Base-by-base conservation (phyloP, 345 rosid species). In the Passiflora organensis region DNA sequence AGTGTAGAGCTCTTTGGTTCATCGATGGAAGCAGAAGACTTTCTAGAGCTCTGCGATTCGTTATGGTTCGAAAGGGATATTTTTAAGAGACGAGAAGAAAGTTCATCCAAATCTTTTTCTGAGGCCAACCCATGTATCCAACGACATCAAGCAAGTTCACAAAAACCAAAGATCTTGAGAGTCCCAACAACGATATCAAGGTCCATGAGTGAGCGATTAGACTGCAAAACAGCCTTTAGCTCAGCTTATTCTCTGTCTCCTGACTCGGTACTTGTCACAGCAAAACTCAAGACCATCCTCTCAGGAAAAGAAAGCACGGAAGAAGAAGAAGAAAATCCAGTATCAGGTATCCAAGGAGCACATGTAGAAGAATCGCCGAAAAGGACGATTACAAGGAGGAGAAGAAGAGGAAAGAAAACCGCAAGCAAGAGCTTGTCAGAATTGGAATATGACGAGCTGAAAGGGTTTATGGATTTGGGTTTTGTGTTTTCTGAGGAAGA, bases 381-480 rank as follows among this genome's bases (percentile, higher is more conserved):
- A 55, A 49, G 32, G 49, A 56, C 25, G 15, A 20, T 38, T 18
- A 10, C n/a, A 2, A 51, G 60, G 43, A 47, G 53, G 28, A n/a
- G n/a, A n/a, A 61, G 62, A 32, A 62, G 58, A 56, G 69, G 69
- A 43, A 82, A 63, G 63, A 62, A 53, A 58, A 64, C 45, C 6
- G 16, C 23, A 12, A 83, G 78, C 48, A 84, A 74, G 79, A 87
- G 89, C 67, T 58, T 79, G 68, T 78, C 82, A 14, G 86, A 78
- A 16, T 72, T 83, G 62, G 97, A 87, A 70, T 81, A 83, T 59
- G 80, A 83, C 41, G 97, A 91, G 78, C 64, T 84, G 5, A 76
- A 80, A 72, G 97, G 96, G 74, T 82, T 91, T 72, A 80, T 78
- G 80, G 97, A 91, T 82, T 70, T 91, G 36, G 97, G 97, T 14